phyloP scores from a whole-genome alignment of 1,139 yeast genomes.

The Debaryomycetaceae sp. region DNA sequence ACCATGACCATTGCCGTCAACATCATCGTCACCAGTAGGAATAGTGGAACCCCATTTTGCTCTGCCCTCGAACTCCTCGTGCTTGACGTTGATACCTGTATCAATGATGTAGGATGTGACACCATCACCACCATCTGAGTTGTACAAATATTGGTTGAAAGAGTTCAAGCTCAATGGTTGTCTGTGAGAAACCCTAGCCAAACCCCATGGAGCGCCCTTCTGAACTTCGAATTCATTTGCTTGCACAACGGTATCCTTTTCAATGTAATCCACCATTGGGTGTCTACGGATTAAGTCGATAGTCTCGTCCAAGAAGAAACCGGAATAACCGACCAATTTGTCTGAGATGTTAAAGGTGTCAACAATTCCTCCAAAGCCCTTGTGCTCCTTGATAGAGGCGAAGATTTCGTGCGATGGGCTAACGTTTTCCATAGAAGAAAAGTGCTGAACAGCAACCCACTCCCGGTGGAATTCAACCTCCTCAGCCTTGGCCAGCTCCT shows the following conservation, averaged over 20 bases:
- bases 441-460: slow-evolving; percentile 54
- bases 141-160: slow-evolving; percentile 84
- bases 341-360: slow-evolving; percentile 62
- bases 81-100: slow-evolving; percentile 83
- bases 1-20: slow-evolving; percentile 94
- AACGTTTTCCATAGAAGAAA: slow-evolving; percentile 25
- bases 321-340: slow-evolving; percentile 62
- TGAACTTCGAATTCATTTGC: slow-evolving; percentile 55
- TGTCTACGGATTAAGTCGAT: slow-evolving; percentile 66
- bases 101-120: slow-evolving; percentile 91
- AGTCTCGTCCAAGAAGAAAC: slow-evolving; percentile 69
- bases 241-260: slow-evolving; percentile 73
- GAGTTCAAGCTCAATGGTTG: slow-evolving; percentile 68
- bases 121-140: slow-evolving; percentile 83
- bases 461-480: slow-evolving; percentile 60
- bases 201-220: slow-evolving; percentile 94
- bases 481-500: slow-evolving; percentile 51
- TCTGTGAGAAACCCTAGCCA: slow-evolving; percentile 93
- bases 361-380: slow-evolving; percentile 55
- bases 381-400: slow-evolving; percentile 28
- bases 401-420: slow-evolving; percentile 39
- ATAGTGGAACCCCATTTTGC: slow-evolving; percentile 93
- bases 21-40: slow-evolving; percentile 76
- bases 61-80: slow-evolving; percentile 85
- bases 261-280: slow-evolving; percentile 75